Evolutionary conservation across 306 rosid genomes (phyloP), one percentile per base, ranked within the genome.

Genomic region (Corylus heterophylla): DNA sequence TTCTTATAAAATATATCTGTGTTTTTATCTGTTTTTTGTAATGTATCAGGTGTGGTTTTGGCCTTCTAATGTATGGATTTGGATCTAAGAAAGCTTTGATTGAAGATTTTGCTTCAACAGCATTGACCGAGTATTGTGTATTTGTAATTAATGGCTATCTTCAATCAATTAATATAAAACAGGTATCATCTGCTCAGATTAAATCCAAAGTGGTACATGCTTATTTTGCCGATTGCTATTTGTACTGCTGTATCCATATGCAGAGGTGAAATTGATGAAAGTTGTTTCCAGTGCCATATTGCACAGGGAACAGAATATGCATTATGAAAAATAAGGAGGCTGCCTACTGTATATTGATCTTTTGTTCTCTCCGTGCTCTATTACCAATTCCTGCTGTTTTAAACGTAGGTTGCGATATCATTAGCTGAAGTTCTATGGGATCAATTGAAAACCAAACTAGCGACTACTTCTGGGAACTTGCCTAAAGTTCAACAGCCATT

Each of bases 91-190:
- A 88, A 86, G 84, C 86, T 39, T 71, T 93, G 89, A 87, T 92
- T 83, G 98, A 92, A 86, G 96, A 95, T 86, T 95, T 95, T 85
- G 98, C 94, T 85, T 92, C 94, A 7, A 85, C 82, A 0, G 79
- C 92, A 0, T 63, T 93, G 80, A 79, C 84, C 3, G 92, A 91
- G 74, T 83, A 89, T 83, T 89, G 97, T 81, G 97, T 91, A 2
- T 55, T 91, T 84, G 97, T 93, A 61, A 79, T 95, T 76, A 92
- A 93, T 78, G 98, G 98, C 48, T 95, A 92, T 89, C 97, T 95
- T 84, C 98, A 87, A 25, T 61, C 92, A 54, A 82, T 90, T 62
- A 90, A 90, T 90, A 76, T 95, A 72, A 95, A 92, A 78, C 98
- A 92, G 98, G 98, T 92, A 80, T 17, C 39, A 54, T 81, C 35